phyloP scores from a whole-genome alignment of 805 yeast genomes.

The Candida vaughaniae region DNA sequence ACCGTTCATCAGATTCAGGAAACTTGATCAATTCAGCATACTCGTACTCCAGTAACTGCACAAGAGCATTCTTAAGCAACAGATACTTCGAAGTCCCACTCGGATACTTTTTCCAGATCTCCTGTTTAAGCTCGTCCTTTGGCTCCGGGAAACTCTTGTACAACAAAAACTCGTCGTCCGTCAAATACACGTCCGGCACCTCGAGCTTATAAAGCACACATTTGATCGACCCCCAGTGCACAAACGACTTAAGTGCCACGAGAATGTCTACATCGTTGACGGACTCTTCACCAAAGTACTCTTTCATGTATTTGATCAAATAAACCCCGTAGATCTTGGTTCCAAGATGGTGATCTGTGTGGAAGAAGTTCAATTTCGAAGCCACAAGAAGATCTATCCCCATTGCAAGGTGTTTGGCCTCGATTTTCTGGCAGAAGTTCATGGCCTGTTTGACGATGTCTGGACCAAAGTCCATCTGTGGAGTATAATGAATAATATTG shows the following conservation, averaged over 20 bases:
- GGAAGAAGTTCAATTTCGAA: conserved; percentile 51
- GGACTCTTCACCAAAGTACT: conserved; percentile 41
- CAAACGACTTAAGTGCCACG: conserved; percentile 49
- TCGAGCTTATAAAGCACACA: conserved; percentile 45
- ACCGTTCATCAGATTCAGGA: conserved; percentile 14
- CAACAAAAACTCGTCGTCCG: conserved; percentile 23
- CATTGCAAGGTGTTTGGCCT: conserved; percentile 34
- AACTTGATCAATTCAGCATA: conserved; percentile 40
- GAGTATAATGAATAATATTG: conserved; percentile 35
- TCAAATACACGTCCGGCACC: conserved; percentile 35
- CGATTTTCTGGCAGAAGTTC: conserved; percentile 26
- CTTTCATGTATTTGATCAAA: conserved; percentile 36
- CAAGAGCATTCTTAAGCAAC: conserved; percentile 35
- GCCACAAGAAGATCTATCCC: conserved; percentile 46
- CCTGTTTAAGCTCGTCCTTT: conserved; percentile 34
- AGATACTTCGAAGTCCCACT: conserved; percentile 52
- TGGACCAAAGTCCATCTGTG: conserved; percentile 30
- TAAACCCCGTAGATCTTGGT: conserved; percentile 48
- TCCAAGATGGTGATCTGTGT: conserved; percentile 55
- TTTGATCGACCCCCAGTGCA: conserved; percentile 55
- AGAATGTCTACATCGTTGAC: conserved; percentile 42
- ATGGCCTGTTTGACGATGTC: conserved; percentile 31
- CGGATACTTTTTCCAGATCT: conserved; percentile 47
- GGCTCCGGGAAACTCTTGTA: conserved; percentile 45
- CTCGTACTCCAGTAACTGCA: conserved; percentile 31